A percentile compares a stretch with the other conserved stretches of the same genome.
Evolutionary conservation across 345 rosid genomes (phyloP).

Genomic region (Brassica juncea): DNA sequence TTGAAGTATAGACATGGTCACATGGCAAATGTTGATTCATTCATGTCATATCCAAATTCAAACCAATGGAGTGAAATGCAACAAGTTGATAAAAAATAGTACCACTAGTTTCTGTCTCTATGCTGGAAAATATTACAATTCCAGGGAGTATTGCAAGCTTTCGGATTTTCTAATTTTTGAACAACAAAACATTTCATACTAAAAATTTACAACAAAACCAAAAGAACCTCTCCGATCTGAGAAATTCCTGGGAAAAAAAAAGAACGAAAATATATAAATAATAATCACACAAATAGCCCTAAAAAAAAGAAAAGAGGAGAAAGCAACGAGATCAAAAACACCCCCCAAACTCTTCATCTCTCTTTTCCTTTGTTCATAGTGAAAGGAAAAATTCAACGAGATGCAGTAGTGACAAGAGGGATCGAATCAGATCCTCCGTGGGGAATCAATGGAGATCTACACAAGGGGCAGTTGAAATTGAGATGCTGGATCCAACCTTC

Average conservation of each 20-base stretch:
- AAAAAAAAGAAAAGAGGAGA: constrained; percentile 20
- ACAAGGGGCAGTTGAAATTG: constrained; percentile 72
- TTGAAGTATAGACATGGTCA: not conserved
- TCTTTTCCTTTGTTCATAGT: not conserved
- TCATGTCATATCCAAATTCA: not conserved
- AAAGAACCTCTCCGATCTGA: constrained; percentile 27
- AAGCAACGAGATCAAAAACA: constrained; percentile 32
- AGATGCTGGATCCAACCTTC: constrained; percentile 80
- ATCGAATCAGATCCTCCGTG: constrained; percentile 22
- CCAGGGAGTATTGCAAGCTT: not conserved
- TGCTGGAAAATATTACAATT: not conserved
- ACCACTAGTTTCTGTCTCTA: not conserved
- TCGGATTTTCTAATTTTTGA: not conserved
- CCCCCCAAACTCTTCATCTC: constrained; percentile 9
- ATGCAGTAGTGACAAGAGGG: not conserved
- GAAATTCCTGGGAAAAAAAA: constrained; percentile 12
- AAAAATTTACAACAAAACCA: not conserved
- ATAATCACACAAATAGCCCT: not conserved
- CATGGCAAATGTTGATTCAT: not conserved
- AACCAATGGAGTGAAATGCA: not conserved
- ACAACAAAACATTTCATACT: not conserved
- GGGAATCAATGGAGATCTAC: constrained; percentile 52
- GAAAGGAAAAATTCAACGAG: not conserved
- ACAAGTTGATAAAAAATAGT: not conserved
- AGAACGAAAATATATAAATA: not conserved